These are phyloP conservation scores for Puccinellia tenuiflora DNA, from an alignment of 176 grass and related monocot genomes.

Conservation along the genomic window DNA sequence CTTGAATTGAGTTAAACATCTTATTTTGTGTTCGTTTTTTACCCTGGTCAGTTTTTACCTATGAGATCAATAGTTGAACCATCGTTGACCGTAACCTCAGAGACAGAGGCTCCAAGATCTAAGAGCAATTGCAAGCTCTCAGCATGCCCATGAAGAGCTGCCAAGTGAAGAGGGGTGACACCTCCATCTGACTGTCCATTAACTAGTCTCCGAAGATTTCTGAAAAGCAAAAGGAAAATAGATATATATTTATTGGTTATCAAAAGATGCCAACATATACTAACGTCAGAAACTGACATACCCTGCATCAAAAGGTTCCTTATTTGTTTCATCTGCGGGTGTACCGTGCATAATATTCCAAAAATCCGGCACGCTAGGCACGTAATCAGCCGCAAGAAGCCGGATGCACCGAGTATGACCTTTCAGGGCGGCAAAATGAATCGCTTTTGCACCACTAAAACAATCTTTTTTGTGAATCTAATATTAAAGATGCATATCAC, in stretches of 20 bases:
- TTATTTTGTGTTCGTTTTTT: neutral
- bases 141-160: conserved; percentile 74
- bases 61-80: conserved; percentile 99
- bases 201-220: conserved; percentile 55
- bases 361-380: conserved; percentile 84
- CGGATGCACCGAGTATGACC: conserved; percentile 84
- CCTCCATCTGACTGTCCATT: conserved; percentile 90
- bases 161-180: conserved; percentile 83
- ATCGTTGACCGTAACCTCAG: conserved; percentile 78
- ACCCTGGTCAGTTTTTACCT: conserved; percentile 35
- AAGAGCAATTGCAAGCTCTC: conserved; percentile 83
- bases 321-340: conserved; percentile 43
- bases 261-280: conserved; percentile 11
- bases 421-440: conserved; percentile 92
- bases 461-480: conserved; percentile 91
- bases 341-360: conserved; percentile 55
- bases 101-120: conserved; percentile 85
- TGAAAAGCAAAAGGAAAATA: conserved; percentile 38
- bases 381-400: conserved; percentile 71
- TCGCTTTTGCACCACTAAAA: conserved; percentile 82
- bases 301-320: conserved; percentile 47
- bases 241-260: conserved; percentile 26
- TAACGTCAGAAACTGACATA: conserved; percentile 61
- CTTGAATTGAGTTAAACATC: neutral
- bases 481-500: conserved; percentile 25